Percentiles rank a stretch among this genome's conserved stretches.
phyloP scores from a whole-genome alignment of 176 grass and related monocot species.

The Juncus effusus region DNA sequence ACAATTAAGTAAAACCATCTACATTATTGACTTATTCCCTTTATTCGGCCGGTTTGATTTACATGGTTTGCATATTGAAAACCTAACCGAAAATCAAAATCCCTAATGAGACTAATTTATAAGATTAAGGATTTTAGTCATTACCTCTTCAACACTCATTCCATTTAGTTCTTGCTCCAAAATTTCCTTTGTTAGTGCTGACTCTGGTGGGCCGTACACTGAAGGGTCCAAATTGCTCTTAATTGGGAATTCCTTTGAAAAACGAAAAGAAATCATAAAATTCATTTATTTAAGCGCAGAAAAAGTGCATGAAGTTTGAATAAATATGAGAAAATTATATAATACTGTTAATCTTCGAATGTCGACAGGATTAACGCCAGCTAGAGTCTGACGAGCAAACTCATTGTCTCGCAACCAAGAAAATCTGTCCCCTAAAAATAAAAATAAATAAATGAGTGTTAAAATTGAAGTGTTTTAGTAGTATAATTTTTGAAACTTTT shows the following conservation, averaged over 20 bases:
- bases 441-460: not conserved
- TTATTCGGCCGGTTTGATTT: too few species aligned
- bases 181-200: slow-evolving; percentile 37
- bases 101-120: too few species aligned
- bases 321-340: slow-evolving; percentile 16
- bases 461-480: slow-evolving; percentile 7
- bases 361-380: slow-evolving; percentile 51
- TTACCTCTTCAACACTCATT: slow-evolving; percentile 56
- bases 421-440: slow-evolving; percentile 57
- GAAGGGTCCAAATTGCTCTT: slow-evolving; percentile 41
- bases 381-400: slow-evolving; percentile 56
- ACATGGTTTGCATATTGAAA: too few species aligned
- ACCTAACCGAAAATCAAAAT: too few species aligned
- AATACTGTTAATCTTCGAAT: slow-evolving; percentile 50
- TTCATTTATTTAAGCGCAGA: too few species aligned
- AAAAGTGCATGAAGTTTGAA: not conserved
- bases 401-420: slow-evolving; percentile 72
- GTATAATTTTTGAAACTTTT: slow-evolving; percentile 1
- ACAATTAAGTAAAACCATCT: too few species aligned
- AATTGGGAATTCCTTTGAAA: slow-evolving; percentile 46
- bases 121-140: not conserved
- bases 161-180: slow-evolving; percentile 37
- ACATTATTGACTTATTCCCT: too few species aligned
- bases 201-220: slow-evolving; percentile 40
- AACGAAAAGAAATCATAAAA: not conserved